These are phyloP conservation scores for Rubus parviflorus DNA, from an alignment of 306 rosid genomes.

Conservation along the genomic window DNA sequence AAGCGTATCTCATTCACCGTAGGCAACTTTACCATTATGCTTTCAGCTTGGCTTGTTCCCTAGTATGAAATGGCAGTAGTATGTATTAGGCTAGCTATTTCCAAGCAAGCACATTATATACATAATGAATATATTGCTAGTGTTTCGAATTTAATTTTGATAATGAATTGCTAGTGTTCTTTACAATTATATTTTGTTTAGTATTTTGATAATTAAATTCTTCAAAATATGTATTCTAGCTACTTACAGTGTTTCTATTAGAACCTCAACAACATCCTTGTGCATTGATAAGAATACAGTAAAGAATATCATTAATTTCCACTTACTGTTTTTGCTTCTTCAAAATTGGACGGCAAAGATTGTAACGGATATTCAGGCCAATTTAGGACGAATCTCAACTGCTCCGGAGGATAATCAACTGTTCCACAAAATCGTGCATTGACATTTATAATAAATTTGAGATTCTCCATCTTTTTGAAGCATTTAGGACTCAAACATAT, in stretches of 20 bases:
- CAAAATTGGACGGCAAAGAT: constrained; percentile 19
- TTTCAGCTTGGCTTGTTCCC: background rate
- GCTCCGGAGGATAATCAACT: constrained; percentile 29
- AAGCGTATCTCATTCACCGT: constrained; percentile 9
- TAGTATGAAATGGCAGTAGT: constrained; percentile 14
- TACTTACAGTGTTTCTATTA: background rate
- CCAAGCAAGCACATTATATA: background rate
- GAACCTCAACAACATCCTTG: background rate
- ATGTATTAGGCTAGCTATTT: background rate
- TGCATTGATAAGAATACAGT: too few relatives aligned
- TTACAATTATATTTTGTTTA: too few relatives aligned
- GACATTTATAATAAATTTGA: constrained; percentile 27
- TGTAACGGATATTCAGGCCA: constrained; percentile 39
- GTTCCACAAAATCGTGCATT: constrained; percentile 25
- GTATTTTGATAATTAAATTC: too few relatives aligned
- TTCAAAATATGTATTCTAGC: too few relatives aligned
- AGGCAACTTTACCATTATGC: background rate
- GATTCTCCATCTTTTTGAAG: constrained; percentile 28
- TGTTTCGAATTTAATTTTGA: too few relatives aligned
- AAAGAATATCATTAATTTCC: too few relatives aligned
- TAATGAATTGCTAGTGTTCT: too few relatives aligned
- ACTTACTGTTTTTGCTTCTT: too few relatives aligned
- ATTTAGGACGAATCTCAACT: constrained; percentile 34
- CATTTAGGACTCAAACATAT: constrained; percentile 17
- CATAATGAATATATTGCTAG: too few relatives aligned